phyloP scores from a whole-genome alignment of 345 rosid genomes.

The Syzygium grande region DNA sequence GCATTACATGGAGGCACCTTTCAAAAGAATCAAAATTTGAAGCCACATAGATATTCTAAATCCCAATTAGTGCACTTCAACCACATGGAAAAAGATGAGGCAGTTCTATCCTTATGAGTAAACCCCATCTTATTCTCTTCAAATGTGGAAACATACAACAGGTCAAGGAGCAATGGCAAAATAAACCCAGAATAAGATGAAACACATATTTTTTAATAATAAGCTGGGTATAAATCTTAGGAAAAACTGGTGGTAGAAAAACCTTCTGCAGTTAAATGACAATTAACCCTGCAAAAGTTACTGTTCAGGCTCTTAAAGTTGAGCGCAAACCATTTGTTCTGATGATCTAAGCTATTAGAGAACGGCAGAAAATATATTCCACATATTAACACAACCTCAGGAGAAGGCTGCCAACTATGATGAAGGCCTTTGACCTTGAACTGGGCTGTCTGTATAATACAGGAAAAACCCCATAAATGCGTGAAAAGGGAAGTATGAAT shows the following conservation, averaged over 20 bases:
- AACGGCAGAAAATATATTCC: not conserved
- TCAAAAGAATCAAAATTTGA: not conserved
- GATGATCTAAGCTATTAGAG: not conserved
- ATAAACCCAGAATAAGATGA: not conserved
- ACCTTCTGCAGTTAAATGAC: not conserved
- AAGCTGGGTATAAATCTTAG: not conserved
- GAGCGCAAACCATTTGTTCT: not conserved
- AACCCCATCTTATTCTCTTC: not conserved
- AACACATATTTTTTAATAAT: not conserved
- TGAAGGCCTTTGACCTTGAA: not conserved
- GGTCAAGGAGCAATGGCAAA: not conserved
- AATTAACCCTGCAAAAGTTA: not conserved
- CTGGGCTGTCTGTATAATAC: not conserved
- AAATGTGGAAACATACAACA: not conserved
- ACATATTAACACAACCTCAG: not conserved
- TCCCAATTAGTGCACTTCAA: not conserved
- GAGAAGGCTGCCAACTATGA: not conserved
- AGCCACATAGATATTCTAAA: not conserved
- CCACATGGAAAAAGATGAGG: not conserved
- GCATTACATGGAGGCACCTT: not conserved
- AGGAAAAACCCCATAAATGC: not conserved
- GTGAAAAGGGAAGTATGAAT: not conserved
- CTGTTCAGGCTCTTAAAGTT: not conserved
- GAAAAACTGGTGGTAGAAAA: not conserved
- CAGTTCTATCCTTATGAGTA: not conserved